Evolutionary conservation across 2,329 filamentous ascomycete species (phyloP).

Genomic region (Helminthosporium solani): DNA sequence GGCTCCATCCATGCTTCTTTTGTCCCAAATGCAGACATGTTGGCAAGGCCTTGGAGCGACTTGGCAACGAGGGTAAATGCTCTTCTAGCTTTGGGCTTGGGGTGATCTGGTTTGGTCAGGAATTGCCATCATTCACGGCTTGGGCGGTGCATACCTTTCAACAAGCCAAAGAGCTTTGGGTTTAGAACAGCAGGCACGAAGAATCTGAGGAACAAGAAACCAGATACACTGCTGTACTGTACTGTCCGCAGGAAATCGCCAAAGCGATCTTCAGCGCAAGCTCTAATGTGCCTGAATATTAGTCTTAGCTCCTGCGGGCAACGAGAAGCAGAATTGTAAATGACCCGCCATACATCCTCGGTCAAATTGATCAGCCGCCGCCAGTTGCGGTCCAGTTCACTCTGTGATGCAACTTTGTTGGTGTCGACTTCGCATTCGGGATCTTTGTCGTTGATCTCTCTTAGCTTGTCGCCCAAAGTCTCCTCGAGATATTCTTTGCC

Average conservation of each 20-base stretch:
- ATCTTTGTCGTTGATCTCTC: conserved; percentile 86
- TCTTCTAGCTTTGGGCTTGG: conserved; percentile 76
- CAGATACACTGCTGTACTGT: conserved; percentile 89
- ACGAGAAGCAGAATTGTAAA: conserved; percentile 69
- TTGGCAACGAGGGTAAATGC: conserved; percentile 92
- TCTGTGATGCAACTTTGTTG: conserved; percentile 64
- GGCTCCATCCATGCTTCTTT: conserved; percentile 99
- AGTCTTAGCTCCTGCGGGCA: conserved; percentile 80
- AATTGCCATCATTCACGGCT: not conserved
- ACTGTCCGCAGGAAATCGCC: conserved; percentile 89
- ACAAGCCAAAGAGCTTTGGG: conserved; percentile 85
- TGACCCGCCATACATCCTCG: conserved; percentile 81
- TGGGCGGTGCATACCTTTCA: conserved; percentile 59
- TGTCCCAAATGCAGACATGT: conserved; percentile 86
- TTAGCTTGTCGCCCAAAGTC: conserved; percentile 78
- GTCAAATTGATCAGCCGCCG: conserved; percentile 72
- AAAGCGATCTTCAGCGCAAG: conserved; percentile 91
- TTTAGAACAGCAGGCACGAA: conserved; percentile 96
- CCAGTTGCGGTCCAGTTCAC: conserved; percentile 85
- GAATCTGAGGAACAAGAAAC: conserved; percentile 91
- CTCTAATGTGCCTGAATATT: conserved; percentile 78
- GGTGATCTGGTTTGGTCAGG: conserved; percentile 62
- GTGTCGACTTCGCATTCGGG: conserved; percentile 95
- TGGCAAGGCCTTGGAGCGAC: conserved; percentile 84
- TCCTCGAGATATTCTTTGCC: conserved; percentile 92